phyloP scores from a whole-genome alignment of 345 rosid species.

The Gossypioides kirkii region DNA sequence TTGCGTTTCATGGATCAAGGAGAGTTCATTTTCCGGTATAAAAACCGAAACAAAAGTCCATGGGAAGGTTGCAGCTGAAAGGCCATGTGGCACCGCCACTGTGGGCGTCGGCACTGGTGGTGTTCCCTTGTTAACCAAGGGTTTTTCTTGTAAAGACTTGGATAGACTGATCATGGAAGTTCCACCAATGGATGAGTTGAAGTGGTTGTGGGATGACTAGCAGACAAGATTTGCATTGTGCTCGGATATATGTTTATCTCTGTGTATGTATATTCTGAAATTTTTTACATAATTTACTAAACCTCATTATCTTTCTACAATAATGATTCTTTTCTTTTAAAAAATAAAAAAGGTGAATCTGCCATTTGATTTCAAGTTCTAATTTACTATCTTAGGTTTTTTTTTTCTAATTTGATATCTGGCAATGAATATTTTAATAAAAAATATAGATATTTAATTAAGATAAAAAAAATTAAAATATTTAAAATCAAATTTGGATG shows the following conservation, averaged over 20 bases:
- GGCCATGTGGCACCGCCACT: not conserved
- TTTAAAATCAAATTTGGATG: too few species aligned
- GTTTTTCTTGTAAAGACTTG: constrained; percentile 28
- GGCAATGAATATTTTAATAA: too few species aligned
- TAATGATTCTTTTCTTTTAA: too few species aligned
- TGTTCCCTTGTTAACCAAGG: constrained; percentile 18
- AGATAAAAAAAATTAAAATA: too few species aligned
- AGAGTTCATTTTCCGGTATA: not conserved
- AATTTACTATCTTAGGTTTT: too few species aligned
- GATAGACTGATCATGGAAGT: constrained; percentile 32
- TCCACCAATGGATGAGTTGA: constrained; percentile 30
- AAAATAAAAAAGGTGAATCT: too few species aligned
- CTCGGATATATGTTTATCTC: not conserved
- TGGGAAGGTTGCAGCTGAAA: not conserved
- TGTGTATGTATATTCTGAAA: not conserved
- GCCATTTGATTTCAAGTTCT: too few species aligned
- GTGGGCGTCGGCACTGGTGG: not conserved
- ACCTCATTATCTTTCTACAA: too few species aligned
- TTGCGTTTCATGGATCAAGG: constrained; percentile 7
- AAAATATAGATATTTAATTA: too few species aligned
- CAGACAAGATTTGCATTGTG: not conserved
- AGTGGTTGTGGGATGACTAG: constrained; percentile 15
- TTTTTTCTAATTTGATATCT: too few species aligned
- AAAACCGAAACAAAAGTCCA: not conserved
- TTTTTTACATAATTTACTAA: not conserved